A percentile compares a stretch with the other conserved stretches of the same genome.
phyloP scores from a whole-genome alignment of 345 rosid genomes.

The Gossypium australe region DNA sequence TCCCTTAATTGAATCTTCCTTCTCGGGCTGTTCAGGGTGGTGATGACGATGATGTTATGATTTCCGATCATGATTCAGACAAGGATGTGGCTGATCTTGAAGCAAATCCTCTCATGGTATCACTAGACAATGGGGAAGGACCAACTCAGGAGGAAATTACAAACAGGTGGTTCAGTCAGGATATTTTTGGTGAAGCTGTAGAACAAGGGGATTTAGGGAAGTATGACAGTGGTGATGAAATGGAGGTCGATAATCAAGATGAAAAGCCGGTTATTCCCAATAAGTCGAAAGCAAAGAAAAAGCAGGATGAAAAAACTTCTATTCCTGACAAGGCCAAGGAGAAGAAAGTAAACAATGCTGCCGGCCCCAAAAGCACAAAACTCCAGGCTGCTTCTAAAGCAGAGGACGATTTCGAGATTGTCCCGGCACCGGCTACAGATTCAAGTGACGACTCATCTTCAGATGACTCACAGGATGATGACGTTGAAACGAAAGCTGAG shows the following conservation, averaged over 20 bases:
- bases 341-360: conserved; percentile 24
- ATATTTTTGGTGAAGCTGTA: conserved; percentile 70
- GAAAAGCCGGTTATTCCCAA: conserved; percentile 16
- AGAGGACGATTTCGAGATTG: conserved; percentile 71
- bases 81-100: conserved; percentile 49
- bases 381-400: conserved; percentile 28
- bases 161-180: conserved; percentile 83
- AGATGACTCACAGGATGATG: conserved; percentile 61
- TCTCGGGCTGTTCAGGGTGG: conserved; percentile 42
- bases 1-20: not conserved
- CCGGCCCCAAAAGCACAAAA: conserved; percentile 15
- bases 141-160: conserved; percentile 68
- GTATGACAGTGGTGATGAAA: conserved; percentile 47
- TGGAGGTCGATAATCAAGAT: conserved; percentile 29
- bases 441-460: conserved; percentile 76
- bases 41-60: conserved; percentile 37
- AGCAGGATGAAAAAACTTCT: conserved; percentile 16
- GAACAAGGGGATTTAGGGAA: conserved; percentile 69
- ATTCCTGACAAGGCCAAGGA: conserved; percentile 27
- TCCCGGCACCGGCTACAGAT: conserved; percentile 70
- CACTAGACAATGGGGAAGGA: conserved; percentile 55
- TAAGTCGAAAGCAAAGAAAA: conserved; percentile 31
- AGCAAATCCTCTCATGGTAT: conserved; percentile 76
- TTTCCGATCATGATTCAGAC: conserved; percentile 65
- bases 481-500: conserved; percentile 66